phyloP scores from a whole-genome alignment of 345 rosid genomes.

The Gossypium ekmanianum region DNA sequence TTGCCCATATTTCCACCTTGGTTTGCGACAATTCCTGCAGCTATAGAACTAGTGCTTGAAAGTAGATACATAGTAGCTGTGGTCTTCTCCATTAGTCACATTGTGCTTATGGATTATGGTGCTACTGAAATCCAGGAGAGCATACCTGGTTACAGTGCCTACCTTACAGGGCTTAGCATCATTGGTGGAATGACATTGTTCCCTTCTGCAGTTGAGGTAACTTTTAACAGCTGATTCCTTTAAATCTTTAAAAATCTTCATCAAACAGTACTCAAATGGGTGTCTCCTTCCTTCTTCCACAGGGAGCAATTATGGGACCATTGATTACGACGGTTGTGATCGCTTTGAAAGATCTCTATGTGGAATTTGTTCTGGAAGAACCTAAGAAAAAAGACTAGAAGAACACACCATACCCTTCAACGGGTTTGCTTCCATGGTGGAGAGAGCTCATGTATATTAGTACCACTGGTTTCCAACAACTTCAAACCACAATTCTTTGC shows the following conservation, averaged over 20 bases:
- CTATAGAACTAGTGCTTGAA: slow-evolving; percentile 64
- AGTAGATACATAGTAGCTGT: slow-evolving; percentile 65
- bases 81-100: slow-evolving; percentile 57
- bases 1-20: slow-evolving; percentile 81
- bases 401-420: neutral
- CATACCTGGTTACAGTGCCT: slow-evolving; percentile 77
- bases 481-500: neutral
- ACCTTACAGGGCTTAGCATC: slow-evolving; percentile 89
- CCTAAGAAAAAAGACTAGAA: slow-evolving; percentile 42
- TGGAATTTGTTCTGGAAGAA: slow-evolving; percentile 71
- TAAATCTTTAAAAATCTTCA: no score
- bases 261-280: neutral
- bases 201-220: slow-evolving; percentile 91
- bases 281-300: slow-evolving; percentile 9
- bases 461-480: neutral
- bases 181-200: slow-evolving; percentile 96
- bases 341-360: slow-evolving; percentile 84
- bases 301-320: slow-evolving; percentile 99
- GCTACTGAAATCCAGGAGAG: slow-evolving; percentile 85
- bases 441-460: slow-evolving; percentile 9
- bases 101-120: slow-evolving; percentile 79
- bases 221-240: neutral
- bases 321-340: slow-evolving; percentile 89
- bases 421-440: slow-evolving; percentile 15
- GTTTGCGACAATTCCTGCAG: slow-evolving; percentile 89